These are phyloP conservation scores for Blastobotrys proliferans DNA, from an alignment of 1,139 yeast species.

Conservation along the genomic window DNA sequence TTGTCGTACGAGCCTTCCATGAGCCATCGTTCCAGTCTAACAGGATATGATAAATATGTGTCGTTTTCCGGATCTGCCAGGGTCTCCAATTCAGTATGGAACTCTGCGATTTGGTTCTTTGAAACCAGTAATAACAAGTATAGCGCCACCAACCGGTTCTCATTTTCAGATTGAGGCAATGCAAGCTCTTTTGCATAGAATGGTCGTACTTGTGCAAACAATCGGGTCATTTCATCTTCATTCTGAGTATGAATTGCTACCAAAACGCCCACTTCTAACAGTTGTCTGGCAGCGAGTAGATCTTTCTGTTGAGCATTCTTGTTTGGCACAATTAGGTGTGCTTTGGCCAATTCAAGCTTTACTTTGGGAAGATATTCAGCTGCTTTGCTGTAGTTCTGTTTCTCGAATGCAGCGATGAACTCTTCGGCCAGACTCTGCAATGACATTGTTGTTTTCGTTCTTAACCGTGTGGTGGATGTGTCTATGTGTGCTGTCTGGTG, in stretches of 20 bases:
- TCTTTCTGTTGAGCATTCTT: conserved; percentile 50
- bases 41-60: conserved; percentile 69
- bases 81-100: conserved; percentile 83
- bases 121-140: conserved; percentile 73
- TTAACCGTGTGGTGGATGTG: not conserved
- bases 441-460: conserved; percentile 19
- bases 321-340: conserved; percentile 70
- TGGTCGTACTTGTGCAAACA: conserved; percentile 70
- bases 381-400: conserved; percentile 58
- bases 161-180: conserved; percentile 56
- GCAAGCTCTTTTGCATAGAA: conserved; percentile 52
- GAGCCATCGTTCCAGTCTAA: conserved; percentile 84
- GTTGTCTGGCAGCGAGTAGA: conserved; percentile 70
- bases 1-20: conserved; percentile 97
- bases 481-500: not conserved
- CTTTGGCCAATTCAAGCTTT: conserved; percentile 74
- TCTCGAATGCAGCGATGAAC: conserved; percentile 59
- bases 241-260: conserved; percentile 63
- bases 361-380: conserved; percentile 61
- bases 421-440: conserved; percentile 49
- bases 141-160: conserved; percentile 73
- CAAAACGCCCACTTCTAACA: conserved; percentile 83
- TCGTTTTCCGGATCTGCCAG: conserved; percentile 62
- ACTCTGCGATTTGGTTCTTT: conserved; percentile 78
- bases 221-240: conserved; percentile 64